These are phyloP conservation scores for Dryas alaskensis DNA, from an alignment of 306 rosid genomes.

Conservation along the genomic window DNA sequence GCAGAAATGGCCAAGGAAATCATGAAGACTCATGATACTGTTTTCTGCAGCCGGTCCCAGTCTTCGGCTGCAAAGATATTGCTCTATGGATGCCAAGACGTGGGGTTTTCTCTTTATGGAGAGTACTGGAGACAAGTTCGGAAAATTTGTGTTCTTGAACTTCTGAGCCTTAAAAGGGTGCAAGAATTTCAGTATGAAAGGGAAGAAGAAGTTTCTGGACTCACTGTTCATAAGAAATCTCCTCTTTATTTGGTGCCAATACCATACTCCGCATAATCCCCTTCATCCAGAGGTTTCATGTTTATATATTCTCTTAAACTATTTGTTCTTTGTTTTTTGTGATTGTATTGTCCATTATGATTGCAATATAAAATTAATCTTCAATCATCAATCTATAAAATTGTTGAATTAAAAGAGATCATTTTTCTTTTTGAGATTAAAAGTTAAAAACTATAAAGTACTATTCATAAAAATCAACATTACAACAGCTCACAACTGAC, in stretches of 20 bases:
- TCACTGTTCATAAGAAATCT: too few relatives aligned
- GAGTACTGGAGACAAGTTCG: slow-evolving; percentile 24
- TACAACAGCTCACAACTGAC: too few relatives aligned
- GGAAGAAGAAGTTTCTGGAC: not conserved
- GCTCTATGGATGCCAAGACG: slow-evolving; percentile 22
- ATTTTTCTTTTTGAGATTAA: too few relatives aligned
- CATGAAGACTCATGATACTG: slow-evolving; percentile 18
- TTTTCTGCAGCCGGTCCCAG: slow-evolving; percentile 21
- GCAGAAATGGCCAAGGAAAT: slow-evolving; percentile 20
- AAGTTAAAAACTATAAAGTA: too few relatives aligned
- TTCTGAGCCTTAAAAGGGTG: slow-evolving; percentile 11
- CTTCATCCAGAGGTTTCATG: not conserved
- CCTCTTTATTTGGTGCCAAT: too few relatives aligned
- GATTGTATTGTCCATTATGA: too few relatives aligned
- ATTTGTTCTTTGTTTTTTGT: not conserved
- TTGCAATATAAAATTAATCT: too few relatives aligned
- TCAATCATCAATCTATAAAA: too few relatives aligned
- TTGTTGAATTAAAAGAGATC: too few relatives aligned
- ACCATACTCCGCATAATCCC: not conserved
- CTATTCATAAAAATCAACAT: too few relatives aligned
- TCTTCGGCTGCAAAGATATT: slow-evolving; percentile 22
- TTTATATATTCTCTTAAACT: too few relatives aligned
- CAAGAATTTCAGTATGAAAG: not conserved
- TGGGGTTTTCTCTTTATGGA: slow-evolving; percentile 7
- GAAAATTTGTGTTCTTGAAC: slow-evolving; percentile 7